Evolutionary conservation across 2,329 filamentous ascomycete species (phyloP), one percentile per base, ranked within the genome.

Genomic region (Exophiala alcalophila): DNA sequence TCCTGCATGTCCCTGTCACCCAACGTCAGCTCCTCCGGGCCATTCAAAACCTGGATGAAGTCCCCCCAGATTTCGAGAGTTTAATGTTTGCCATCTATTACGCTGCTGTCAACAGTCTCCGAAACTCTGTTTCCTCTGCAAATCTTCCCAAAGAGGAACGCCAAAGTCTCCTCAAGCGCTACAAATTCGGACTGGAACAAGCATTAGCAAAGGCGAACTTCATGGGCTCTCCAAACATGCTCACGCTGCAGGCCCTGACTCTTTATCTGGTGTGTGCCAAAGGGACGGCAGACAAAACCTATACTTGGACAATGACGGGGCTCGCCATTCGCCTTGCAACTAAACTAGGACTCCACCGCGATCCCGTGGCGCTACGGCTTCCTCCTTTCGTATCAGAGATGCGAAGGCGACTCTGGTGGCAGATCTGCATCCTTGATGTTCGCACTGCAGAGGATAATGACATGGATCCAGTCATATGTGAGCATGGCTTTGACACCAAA

Each of bases 41-140:
- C 3, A 63, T 70, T 2, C 65, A 67, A 18, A 65, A 73, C 31
- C 63, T 74, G 1, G 67, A 74, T 27, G 77, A 73, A 52, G 67
- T 69, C 5, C 66, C 76, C 5, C 23, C 40, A 6, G 26, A 34
- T 4, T 39, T 40, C 24, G 80, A 83, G 57, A 69, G 73, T 3
- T 59, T 83, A 12, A 61, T 82, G 2, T 81, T 83, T 53, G 65
- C 77, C 5, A 73, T 84, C 27, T 84, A 82, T 58, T 76, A 81
- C 47, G 70, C 69, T 3, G 71, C 75, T 0, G 65, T 78, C 2
- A 78, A 72, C 2, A 75, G 73, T 42, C 59, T 69, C 9, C 70
- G 80, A 37, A 77, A 74, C 53, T 35, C 45, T 5, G 16, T 15
- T 4, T 28, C 28, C 8, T 23, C 9, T 15, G 48, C 65, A 19